A percentile compares a stretch with the other conserved stretches of the same genome.
Conservation (phyloP, 2,329 filamentous ascomycete genomes). For the Monascus ruber region DNA sequence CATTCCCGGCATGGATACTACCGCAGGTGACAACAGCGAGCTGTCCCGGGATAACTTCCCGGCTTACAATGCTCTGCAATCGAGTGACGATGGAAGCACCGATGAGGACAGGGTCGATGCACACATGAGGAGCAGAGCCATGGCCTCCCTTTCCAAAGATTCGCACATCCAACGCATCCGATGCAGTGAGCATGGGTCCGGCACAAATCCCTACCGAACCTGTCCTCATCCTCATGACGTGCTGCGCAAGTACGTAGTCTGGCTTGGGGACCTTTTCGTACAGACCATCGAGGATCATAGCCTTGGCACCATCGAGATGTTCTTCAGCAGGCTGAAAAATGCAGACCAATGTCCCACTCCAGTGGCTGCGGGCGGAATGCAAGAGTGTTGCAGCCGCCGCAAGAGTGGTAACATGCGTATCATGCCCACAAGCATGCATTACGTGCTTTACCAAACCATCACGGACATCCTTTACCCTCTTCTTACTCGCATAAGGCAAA, state of each 20-base stretch:
- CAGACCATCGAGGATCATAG: constrained; percentile 48
- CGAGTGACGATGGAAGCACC: constrained; percentile 31
- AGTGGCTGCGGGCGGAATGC: constrained; percentile 29
- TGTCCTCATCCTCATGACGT: constrained; percentile 36
- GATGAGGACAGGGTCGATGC: constrained; percentile 39
- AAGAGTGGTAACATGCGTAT: constrained; percentile 51
- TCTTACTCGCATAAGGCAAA: constrained; percentile 44
- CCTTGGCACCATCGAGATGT: constrained; percentile 44
- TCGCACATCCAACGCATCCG: constrained; percentile 26
- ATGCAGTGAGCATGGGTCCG: constrained; percentile 24
- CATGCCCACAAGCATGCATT: constrained; percentile 61
- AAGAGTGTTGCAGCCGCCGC: constrained; percentile 46
- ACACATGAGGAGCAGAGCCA: constrained; percentile 30
- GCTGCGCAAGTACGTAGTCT: constrained; percentile 45
- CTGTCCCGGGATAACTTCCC: constrained; percentile 30
- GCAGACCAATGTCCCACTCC: constrained; percentile 49
- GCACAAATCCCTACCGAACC: constrained; percentile 22
- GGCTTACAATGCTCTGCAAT: constrained; percentile 29
- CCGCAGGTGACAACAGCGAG: constrained; percentile 36
- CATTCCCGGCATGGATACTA: constrained; percentile 31
- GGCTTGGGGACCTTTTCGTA: constrained; percentile 45
- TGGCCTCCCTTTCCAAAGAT: constrained; percentile 36
- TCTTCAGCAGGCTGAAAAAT: constrained; percentile 57
- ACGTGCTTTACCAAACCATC: constrained; percentile 43
- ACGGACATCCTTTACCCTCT: constrained; percentile 26